A percentile compares a stretch with the other conserved stretches of the same genome.
These are phyloP conservation scores for Lotus japonicus DNA, from an alignment of 306 rosid genomes.

Conservation along the genomic window DNA sequence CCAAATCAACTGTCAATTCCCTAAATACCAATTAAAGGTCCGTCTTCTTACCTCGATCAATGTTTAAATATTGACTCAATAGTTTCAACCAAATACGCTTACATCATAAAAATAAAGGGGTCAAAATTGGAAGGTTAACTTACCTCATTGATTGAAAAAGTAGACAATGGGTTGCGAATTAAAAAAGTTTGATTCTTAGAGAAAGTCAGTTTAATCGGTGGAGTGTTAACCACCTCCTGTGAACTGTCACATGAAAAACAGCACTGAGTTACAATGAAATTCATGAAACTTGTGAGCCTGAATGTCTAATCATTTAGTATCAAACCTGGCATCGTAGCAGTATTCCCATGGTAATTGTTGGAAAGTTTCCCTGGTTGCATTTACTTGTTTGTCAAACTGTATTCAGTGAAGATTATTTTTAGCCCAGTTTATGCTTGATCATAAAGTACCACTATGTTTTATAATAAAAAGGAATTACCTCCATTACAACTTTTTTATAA, in stretches of 20 bases:
- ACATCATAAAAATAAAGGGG: background rate
- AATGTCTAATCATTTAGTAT: background rate
- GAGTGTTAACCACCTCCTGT: slow-evolving; percentile 27
- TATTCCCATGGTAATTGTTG: slow-evolving; percentile 32
- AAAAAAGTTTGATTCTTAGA: slow-evolving; percentile 37
- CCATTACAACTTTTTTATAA: slow-evolving; percentile 33
- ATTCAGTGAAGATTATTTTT: slow-evolving; percentile 15
- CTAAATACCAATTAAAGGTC: background rate
- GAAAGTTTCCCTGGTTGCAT: slow-evolving; percentile 31
- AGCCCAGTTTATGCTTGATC: background rate
- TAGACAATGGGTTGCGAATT: slow-evolving; percentile 37
- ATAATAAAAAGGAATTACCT: slow-evolving; percentile 30
- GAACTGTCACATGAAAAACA: slow-evolving; percentile 32
- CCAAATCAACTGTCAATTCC: background rate
- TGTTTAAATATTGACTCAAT: background rate
- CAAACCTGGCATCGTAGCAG: slow-evolving; percentile 54
- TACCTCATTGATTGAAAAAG: slow-evolving; percentile 20
- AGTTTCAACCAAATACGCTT: background rate
- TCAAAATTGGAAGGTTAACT: background rate
- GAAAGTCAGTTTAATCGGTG: slow-evolving; percentile 37
- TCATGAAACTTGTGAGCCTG: background rate
- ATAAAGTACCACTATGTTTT: background rate
- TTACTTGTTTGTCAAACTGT: slow-evolving; percentile 55
- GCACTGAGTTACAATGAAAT: slow-evolving; percentile 20
- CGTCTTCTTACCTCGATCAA: background rate